These are phyloP conservation scores for Boletus edulis DNA, from an alignment of 768 basidiomycete species.

Conservation along the genomic window DNA sequence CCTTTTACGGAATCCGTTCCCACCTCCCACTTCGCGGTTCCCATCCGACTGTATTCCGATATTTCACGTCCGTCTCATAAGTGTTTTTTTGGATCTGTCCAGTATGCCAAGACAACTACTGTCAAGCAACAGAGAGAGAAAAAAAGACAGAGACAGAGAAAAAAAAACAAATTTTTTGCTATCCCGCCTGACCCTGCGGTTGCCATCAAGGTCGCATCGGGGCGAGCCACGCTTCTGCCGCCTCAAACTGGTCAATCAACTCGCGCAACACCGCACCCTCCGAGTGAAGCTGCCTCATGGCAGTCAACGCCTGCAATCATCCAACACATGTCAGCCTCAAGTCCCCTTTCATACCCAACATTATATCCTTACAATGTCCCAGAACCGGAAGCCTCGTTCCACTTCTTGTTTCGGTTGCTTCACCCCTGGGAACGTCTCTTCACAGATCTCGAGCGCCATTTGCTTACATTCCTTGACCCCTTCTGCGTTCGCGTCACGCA, in stretches of 20 bases:
- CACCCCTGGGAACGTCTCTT: conserved; percentile 92
- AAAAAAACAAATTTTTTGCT: background rate
- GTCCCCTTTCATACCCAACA: conserved; percentile 4
- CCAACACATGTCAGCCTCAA: conserved; percentile 27
- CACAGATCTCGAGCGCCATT: conserved; percentile 87
- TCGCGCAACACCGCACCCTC: conserved; percentile 80
- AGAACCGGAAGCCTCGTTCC: conserved; percentile 96
- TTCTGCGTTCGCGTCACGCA: conserved; percentile 73
- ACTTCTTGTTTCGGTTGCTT: conserved; percentile 86
- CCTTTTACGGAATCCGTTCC: conserved; percentile 14
- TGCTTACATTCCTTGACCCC: conserved; percentile 81
- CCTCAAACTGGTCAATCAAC: conserved; percentile 94
- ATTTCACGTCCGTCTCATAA: background rate
- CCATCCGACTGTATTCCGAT: conserved; percentile 9
- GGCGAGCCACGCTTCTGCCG: conserved; percentile 89
- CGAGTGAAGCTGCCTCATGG: conserved; percentile 85
- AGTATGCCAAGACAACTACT: background rate
- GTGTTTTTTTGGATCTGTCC: background rate
- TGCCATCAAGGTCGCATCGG: conserved; percentile 78
- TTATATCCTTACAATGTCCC: conserved; percentile 79
- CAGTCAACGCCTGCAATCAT: conserved; percentile 64
- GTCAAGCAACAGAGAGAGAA: background rate
- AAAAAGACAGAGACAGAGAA: background rate
- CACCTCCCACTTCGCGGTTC: conserved; percentile 16
- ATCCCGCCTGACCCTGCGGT: conserved; percentile 3